Conservation (phyloP, 257 asterid genomes). For the Solanum pinnatisectum region DNA sequence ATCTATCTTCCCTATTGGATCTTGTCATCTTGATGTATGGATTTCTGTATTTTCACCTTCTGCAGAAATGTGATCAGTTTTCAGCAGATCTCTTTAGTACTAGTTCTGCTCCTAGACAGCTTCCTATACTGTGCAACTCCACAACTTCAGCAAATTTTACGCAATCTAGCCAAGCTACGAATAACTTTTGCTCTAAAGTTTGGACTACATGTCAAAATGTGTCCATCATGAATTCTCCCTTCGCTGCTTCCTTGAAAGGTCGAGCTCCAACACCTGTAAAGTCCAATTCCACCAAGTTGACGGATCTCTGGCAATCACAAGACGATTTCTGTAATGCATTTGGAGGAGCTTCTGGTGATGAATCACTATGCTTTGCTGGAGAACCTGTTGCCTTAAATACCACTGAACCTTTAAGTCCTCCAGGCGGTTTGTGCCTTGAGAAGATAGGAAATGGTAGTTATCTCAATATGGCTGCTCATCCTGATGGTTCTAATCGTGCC, state of each 20-base stretch:
- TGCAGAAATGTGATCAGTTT: constrained; percentile 84
- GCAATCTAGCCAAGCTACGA: constrained; percentile 30
- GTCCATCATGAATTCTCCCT: constrained; percentile 57
- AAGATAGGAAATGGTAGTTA: constrained; percentile 67
- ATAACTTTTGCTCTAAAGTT: constrained; percentile 56
- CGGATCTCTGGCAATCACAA: constrained; percentile 64
- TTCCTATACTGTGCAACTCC: constrained; percentile 76
- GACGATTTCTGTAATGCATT: constrained; percentile 60
- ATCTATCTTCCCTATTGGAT: neutral
- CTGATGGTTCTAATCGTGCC: constrained; percentile 80
- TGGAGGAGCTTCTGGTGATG: constrained; percentile 57
- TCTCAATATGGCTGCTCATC: constrained; percentile 71
- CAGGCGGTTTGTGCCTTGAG: constrained; percentile 78
- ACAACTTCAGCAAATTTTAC: constrained; percentile 42
- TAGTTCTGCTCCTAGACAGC: constrained; percentile 31
- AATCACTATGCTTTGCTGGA: constrained; percentile 52
- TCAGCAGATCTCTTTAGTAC: constrained; percentile 59
- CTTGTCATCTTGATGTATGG: neutral
- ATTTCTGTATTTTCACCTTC: constrained; percentile 1
- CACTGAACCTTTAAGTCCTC: constrained; percentile 34
- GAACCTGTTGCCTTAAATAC: constrained; percentile 35
- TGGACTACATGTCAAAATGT: constrained; percentile 67
- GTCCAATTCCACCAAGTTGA: constrained; percentile 44
- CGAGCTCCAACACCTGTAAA: constrained; percentile 26
- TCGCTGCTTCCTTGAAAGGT: constrained; percentile 43